A percentile compares a stretch with the other conserved stretches of the same genome.
Conservation (phyloP, 2,329 filamentous ascomycete species). For the Chaetomiaceae sp. region DNA sequence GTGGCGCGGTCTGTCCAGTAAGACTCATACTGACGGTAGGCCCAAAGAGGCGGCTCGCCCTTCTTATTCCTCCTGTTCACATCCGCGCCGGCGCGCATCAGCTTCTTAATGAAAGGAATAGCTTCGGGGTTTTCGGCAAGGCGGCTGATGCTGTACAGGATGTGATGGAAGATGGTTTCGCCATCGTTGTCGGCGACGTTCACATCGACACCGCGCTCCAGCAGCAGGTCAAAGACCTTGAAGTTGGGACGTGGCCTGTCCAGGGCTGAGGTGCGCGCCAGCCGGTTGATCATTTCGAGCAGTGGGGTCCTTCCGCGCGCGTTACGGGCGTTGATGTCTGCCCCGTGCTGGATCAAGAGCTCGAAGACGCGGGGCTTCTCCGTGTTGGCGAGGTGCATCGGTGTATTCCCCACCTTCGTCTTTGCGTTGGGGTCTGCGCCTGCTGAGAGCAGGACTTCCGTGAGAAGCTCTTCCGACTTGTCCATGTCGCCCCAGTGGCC, state of each 20-base stretch:
- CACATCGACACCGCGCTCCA: constrained; percentile 4
- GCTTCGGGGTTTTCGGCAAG: neutral
- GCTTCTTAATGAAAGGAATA: neutral
- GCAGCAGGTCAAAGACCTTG: neutral
- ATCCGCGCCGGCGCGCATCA: neutral
- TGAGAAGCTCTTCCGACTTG: neutral
- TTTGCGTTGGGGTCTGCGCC: constrained; percentile 3
- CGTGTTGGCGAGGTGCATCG: constrained; percentile 2
- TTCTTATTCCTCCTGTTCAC: neutral
- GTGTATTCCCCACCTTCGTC: neutral
- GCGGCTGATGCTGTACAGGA: neutral
- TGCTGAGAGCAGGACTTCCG: constrained; percentile 1
- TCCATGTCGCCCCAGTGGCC: neutral
- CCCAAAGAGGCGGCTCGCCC: neutral
- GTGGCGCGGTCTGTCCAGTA: neutral
- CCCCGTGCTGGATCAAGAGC: constrained; percentile 8
- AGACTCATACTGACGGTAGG: neutral
- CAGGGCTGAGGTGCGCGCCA: neutral
- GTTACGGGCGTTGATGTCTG: constrained; percentile 6
- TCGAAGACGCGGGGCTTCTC: neutral
- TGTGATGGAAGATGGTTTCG: neutral
- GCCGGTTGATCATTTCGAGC: neutral
- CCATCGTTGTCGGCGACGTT: neutral
- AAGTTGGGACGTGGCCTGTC: neutral
- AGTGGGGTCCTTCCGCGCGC: neutral